phyloP scores from a whole-genome alignment of 352 stramenopile genomes.

The Pythium utonaiense region DNA sequence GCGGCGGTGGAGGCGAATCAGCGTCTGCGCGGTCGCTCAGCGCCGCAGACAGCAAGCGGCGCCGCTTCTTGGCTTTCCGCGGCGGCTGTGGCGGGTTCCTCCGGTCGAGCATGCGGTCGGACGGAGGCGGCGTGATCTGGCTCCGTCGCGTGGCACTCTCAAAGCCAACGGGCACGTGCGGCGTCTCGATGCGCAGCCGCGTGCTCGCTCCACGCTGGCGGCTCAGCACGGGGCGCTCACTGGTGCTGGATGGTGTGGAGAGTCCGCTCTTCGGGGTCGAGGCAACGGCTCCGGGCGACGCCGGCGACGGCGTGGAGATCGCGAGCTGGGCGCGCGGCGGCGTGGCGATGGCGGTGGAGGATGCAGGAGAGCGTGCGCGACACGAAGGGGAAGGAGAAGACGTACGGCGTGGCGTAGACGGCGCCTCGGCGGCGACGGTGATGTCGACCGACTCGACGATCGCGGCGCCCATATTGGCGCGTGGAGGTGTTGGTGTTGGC shows the following conservation, averaged over 20 bases:
- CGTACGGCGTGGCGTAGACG: neutral
- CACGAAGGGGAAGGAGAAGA: neutral
- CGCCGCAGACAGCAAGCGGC: slow-evolving; percentile 13
- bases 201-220: neutral
- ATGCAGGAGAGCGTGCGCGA: neutral
- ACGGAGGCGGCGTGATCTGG: slow-evolving; percentile 64
- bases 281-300: neutral
- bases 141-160: slow-evolving; percentile 22
- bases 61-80: slow-evolving; percentile 30
- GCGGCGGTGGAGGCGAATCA: slow-evolving; percentile 14
- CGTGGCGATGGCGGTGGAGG: neutral
- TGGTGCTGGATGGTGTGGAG: neutral
- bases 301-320: neutral
- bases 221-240: neutral
- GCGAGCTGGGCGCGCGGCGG: neutral
- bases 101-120: slow-evolving; percentile 58
- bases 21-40: neutral
- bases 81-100: slow-evolving; percentile 63
- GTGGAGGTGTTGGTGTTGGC: neutral
- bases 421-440: neutral
- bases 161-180: neutral
- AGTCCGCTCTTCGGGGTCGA: neutral
- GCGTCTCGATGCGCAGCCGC: slow-evolving; percentile 10
- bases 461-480: neutral
- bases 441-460: slow-evolving; percentile 9